These are phyloP conservation scores for Fremontodendron californicum DNA, from an alignment of 345 rosid genomes.

Conservation along the genomic window DNA sequence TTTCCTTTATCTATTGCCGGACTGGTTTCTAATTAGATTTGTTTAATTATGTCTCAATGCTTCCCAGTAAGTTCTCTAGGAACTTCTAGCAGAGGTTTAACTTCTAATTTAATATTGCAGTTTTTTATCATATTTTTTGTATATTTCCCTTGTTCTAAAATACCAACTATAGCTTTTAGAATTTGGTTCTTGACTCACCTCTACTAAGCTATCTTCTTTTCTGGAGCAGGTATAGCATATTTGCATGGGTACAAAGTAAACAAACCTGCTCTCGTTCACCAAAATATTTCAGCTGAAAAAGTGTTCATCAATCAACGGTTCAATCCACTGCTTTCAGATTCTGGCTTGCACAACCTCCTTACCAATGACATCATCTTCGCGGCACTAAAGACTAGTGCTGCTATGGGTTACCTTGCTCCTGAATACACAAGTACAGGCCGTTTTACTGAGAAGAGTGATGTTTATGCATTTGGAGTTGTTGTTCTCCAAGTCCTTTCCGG, in stretches of 20 bases:
- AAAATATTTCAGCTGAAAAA: conserved; percentile 75
- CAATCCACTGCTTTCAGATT: conserved; percentile 62
- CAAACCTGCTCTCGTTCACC: conserved; percentile 60
- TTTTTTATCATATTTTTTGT: background rate
- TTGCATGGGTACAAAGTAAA: conserved; percentile 56
- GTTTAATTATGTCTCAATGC: background rate
- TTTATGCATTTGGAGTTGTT: conserved; percentile 77
- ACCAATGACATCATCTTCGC: conserved; percentile 79
- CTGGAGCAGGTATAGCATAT: conserved; percentile 57
- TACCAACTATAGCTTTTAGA: background rate
- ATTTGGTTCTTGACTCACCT: background rate
- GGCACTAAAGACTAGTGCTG: conserved; percentile 72
- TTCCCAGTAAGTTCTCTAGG: background rate
- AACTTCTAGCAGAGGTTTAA: background rate
- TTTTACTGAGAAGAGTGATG: conserved; percentile 81
- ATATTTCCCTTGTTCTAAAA: conserved; percentile 5
- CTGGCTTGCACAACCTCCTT: conserved; percentile 76
- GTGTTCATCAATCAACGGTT: conserved; percentile 61
- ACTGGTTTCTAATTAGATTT: background rate
- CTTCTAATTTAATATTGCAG: background rate
- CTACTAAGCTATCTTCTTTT: background rate
- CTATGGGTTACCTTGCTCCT: conserved; percentile 90
- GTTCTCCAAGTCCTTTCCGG: conserved; percentile 74
- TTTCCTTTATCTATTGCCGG: background rate
- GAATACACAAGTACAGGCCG: conserved; percentile 78